Conservation (phyloP, 2,329 filamentous ascomycete species). For the Curvularia verruculosa region DNA sequence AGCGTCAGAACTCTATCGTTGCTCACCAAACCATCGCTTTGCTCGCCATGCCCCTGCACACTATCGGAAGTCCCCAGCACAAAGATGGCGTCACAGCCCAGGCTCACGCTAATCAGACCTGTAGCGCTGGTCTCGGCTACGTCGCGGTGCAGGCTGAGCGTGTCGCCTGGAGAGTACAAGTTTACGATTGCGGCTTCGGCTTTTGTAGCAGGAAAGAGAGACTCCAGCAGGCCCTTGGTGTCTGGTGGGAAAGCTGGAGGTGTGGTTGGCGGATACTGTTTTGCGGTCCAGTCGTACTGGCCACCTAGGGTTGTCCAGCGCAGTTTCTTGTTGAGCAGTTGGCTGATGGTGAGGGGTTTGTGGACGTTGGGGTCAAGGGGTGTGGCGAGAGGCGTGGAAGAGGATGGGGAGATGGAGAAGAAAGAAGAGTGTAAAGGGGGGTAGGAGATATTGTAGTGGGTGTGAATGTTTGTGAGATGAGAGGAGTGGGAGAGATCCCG, state of each 20-base stretch:
- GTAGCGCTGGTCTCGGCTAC: constrained; percentile 83
- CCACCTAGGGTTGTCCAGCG: constrained; percentile 95
- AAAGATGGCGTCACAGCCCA: constrained; percentile 91
- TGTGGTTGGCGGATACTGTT: constrained; percentile 72
- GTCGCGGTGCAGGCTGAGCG: constrained; percentile 89
- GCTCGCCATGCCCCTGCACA: constrained; percentile 6
- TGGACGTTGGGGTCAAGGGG: constrained; percentile 78
- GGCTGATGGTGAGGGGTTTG: constrained; percentile 70
- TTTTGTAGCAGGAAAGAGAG: constrained; percentile 75
- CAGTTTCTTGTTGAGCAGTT: constrained; percentile 77
- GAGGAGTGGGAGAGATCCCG: constrained; percentile 72
- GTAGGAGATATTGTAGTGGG: constrained; percentile 77
- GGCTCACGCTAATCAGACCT: constrained; percentile 81
- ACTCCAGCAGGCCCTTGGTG: constrained; percentile 69
- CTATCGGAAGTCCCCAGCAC: constrained; percentile 67
- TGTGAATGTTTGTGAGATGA: constrained; percentile 89
- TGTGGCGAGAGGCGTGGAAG: constrained; percentile 26
- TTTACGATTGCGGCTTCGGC: constrained; percentile 94
- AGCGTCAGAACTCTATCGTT: constrained; percentile 32
- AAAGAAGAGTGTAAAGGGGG: constrained; percentile 56
- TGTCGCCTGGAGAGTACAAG: constrained; percentile 88
- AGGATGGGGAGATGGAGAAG: constrained; percentile 55
- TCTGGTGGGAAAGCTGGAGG: constrained; percentile 78
- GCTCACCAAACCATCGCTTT: constrained; percentile 22
- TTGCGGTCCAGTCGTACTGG: constrained; percentile 94